Percentiles rank a stretch among this genome's conserved stretches.
These are phyloP conservation scores for Pseudogymnoascus sp. DNA, from an alignment of 2,329 filamentous ascomycete genomes.

Conservation along the genomic window DNA sequence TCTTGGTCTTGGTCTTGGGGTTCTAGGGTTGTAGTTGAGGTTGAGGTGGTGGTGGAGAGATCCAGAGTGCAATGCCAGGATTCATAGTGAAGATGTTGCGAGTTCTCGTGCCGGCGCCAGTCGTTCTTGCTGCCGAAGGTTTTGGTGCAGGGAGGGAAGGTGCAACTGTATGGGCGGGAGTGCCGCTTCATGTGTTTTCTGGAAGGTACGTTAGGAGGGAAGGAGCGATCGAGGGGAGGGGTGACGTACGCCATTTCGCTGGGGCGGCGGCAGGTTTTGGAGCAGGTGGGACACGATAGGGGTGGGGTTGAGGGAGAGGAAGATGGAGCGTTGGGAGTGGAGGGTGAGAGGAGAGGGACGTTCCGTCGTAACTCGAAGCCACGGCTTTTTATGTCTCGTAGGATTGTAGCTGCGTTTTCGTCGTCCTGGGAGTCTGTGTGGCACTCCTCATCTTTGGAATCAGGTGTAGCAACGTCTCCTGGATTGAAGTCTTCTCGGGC, in stretches of 20 bases:
- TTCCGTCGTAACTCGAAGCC: too few relatives aligned
- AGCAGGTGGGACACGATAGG: slow-evolving; percentile 21
- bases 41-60: slow-evolving; percentile 12
- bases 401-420: neutral
- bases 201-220: slow-evolving; percentile 7
- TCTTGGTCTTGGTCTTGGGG: slow-evolving; percentile 16
- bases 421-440: neutral
- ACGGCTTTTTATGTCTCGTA: neutral
- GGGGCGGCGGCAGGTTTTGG: slow-evolving; percentile 36
- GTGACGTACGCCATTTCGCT: slow-evolving; percentile 54
- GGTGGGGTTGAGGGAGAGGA: slow-evolving; percentile 19
- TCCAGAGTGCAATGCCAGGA: slow-evolving; percentile 60
- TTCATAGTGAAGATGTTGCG: slow-evolving; percentile 66
- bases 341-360: too few relatives aligned
- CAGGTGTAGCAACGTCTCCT: neutral
- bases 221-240: neutral
- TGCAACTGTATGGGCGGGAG: slow-evolving; percentile 74
- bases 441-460: neutral
- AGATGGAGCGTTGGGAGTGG: slow-evolving; percentile 2
- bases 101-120: slow-evolving; percentile 85
- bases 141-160: slow-evolving; percentile 60
- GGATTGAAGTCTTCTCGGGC: neutral
- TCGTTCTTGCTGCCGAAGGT: slow-evolving; percentile 88
- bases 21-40: slow-evolving; percentile 5
- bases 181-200: slow-evolving; percentile 85